A percentile compares a stretch with the other conserved stretches of the same genome.
These are phyloP conservation scores for Gigaspora rosea DNA, from an alignment of 192 early-diverging fungal genomes.

Conservation along the genomic window DNA sequence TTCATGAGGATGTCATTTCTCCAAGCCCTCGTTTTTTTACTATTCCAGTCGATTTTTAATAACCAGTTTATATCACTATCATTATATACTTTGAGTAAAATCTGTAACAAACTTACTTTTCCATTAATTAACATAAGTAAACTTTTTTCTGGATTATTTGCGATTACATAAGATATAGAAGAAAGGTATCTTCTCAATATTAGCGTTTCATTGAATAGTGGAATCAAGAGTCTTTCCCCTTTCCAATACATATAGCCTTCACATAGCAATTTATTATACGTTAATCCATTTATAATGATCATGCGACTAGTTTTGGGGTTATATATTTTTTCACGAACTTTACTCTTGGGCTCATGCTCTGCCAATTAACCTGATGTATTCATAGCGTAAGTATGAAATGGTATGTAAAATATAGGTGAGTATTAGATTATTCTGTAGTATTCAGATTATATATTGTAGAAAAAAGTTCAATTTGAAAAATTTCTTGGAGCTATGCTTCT, in stretches of 20 bases:
- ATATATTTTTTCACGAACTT: conserved; percentile 9
- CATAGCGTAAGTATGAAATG: conserved; percentile 2
- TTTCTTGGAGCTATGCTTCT: too few species aligned
- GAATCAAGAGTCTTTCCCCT: conserved; percentile 18
- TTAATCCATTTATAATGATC: neutral
- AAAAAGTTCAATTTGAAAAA: too few species aligned
- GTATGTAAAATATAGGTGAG: neutral
- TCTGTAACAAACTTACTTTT: conserved; percentile 19
- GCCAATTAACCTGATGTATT: neutral
- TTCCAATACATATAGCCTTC: conserved; percentile 21
- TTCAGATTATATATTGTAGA: too few species aligned
- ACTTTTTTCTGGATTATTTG: neutral
- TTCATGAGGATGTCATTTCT: conserved; percentile 15
- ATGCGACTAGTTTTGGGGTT: conserved; percentile 20
- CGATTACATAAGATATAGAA: conserved; percentile 3
- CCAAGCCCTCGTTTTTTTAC: conserved; percentile 16
- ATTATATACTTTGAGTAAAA: conserved; percentile 12
- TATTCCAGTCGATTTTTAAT: neutral
- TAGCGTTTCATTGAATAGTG: neutral
- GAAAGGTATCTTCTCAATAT: conserved; percentile 15
- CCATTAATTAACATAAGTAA: conserved; percentile 5
- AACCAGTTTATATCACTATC: neutral
- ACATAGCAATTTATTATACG: conserved; percentile 10
- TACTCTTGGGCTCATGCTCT: neutral
- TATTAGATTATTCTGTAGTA: too few species aligned